Conservation (phyloP, 495 filamentous ascomycete species). For the Sphaerosporella brunnea region DNA sequence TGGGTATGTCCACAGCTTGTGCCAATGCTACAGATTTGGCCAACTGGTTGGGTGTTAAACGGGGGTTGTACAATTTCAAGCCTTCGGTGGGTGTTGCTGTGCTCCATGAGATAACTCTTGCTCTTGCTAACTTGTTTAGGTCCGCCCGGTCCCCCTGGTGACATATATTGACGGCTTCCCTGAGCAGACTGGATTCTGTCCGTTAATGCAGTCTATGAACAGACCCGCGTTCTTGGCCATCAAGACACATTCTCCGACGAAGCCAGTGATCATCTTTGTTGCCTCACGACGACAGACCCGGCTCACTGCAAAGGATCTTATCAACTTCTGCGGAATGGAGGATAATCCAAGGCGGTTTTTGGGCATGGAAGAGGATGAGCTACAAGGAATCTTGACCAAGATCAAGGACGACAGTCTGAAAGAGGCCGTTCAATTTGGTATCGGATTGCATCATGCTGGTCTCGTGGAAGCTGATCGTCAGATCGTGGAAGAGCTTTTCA, state of each 20-base stretch:
- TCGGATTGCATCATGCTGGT: constrained; percentile 93
- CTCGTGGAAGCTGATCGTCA: constrained; percentile 85
- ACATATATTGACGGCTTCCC: constrained; percentile 97
- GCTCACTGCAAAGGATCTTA: constrained; percentile 84
- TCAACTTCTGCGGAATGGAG: constrained; percentile 96
- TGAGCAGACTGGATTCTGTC: constrained; percentile 85
- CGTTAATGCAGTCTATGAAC: constrained; percentile 98
- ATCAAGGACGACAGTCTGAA: constrained; percentile 85
- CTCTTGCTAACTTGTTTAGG: constrained; percentile 26
- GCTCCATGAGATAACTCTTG: too few relatives aligned
- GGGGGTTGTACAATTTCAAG: constrained; percentile 92
- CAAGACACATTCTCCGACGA: constrained; percentile 84
- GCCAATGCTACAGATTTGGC: constrained; percentile 87
- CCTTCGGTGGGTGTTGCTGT: constrained; percentile 47
- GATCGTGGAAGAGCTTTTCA: constrained; percentile 80
- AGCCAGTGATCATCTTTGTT: constrained; percentile 97
- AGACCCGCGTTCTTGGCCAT: constrained; percentile 91
- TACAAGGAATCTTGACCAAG: constrained; percentile 59
- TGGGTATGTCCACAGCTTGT: constrained; percentile 97
- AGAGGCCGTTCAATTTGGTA: constrained; percentile 87
- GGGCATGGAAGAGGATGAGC: constrained; percentile 82
- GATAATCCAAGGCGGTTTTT: constrained; percentile 90
- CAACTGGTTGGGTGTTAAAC: constrained; percentile 95
- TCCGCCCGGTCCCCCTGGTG: constrained; percentile 85
- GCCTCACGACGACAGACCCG: constrained; percentile 89